These are phyloP conservation scores for Coccomyxa subellipsoidea DNA, from an alignment of 163 green algal genomes.

Conservation along the genomic window DNA sequence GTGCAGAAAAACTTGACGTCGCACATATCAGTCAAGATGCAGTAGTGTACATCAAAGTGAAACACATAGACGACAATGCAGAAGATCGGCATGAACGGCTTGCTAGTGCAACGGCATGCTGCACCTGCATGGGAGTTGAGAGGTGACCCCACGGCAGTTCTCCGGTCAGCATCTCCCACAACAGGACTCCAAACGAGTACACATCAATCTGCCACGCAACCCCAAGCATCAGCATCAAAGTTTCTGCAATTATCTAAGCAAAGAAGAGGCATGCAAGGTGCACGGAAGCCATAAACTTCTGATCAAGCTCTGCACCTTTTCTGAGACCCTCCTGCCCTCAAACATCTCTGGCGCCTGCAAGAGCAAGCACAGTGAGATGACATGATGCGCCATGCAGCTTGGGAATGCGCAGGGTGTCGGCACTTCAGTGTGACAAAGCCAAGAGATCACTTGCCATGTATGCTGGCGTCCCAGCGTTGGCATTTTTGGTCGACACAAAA, in stretches of 20 bases:
- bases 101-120: too few species aligned
- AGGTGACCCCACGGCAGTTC: constrained; percentile 48
- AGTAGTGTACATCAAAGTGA: too few species aligned
- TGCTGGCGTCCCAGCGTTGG: constrained; percentile 10
- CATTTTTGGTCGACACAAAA: constrained; percentile 19
- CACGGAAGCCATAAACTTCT: not conserved
- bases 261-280: not conserved
- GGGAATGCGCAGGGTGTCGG: too few species aligned
- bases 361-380: not conserved
- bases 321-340: constrained; percentile 35
- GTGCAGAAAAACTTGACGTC: too few species aligned
- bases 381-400: not conserved
- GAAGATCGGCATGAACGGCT: too few species aligned
- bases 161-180: constrained; percentile 65
- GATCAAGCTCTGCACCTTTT: constrained; percentile 35
- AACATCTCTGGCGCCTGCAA: constrained; percentile 37
- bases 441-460: constrained; percentile 17
- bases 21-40: too few species aligned
- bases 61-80: too few species aligned
- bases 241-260: not conserved
- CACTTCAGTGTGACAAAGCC: not conserved
- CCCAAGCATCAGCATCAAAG: not conserved
- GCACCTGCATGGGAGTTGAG: constrained; percentile 44
- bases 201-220: constrained; percentile 38
- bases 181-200: constrained; percentile 66